phyloP scores from a whole-genome alignment of 2,329 filamentous ascomycete species.

The Xylaria sp. region DNA sequence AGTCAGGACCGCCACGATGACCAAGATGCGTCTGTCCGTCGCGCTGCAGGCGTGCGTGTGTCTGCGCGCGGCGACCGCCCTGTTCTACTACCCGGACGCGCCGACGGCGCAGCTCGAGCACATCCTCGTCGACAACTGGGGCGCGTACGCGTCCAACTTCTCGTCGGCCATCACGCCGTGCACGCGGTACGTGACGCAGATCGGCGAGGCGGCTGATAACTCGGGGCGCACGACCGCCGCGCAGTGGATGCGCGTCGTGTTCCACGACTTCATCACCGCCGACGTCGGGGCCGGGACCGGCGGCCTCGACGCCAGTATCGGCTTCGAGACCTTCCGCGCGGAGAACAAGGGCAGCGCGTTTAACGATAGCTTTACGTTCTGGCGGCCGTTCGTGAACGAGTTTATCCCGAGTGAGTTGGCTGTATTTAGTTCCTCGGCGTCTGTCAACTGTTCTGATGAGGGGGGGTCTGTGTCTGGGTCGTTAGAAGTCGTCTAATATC shows the following conservation, averaged over 20 bases:
- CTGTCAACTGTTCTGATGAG: too few species aligned
- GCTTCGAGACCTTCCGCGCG: constrained; percentile 37
- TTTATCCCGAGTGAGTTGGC: constrained; percentile 36
- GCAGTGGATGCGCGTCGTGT: constrained; percentile 39
- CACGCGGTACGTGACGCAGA: constrained; percentile 36
- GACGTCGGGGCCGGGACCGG: constrained; percentile 36
- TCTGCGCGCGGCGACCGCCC: constrained; percentile 8
- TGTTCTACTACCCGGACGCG: constrained; percentile 39
- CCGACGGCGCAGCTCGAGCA: constrained; percentile 33
- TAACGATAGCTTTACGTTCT: constrained; percentile 40
- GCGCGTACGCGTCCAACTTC: constrained; percentile 37
- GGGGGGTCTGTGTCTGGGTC: too few species aligned
- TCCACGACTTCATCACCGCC: constrained; percentile 40
- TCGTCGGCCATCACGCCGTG: constrained; percentile 39
- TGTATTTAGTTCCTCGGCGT: not conserved
- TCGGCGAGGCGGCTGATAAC: constrained; percentile 30
- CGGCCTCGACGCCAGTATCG: constrained; percentile 40
- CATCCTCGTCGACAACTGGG: constrained; percentile 38
- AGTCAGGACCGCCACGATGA: not conserved
- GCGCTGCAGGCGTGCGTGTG: not conserved
- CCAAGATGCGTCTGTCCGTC: not conserved
- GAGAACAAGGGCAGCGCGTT: constrained; percentile 40
- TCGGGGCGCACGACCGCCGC: constrained; percentile 37
- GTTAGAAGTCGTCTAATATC: not conserved
- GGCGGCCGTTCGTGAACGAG: constrained; percentile 39